Percentiles rank a stretch among this genome's conserved stretches.
Evolutionary conservation across 768 basidiomycete species (phyloP).

Genomic region (Piloderma croceum): DNA sequence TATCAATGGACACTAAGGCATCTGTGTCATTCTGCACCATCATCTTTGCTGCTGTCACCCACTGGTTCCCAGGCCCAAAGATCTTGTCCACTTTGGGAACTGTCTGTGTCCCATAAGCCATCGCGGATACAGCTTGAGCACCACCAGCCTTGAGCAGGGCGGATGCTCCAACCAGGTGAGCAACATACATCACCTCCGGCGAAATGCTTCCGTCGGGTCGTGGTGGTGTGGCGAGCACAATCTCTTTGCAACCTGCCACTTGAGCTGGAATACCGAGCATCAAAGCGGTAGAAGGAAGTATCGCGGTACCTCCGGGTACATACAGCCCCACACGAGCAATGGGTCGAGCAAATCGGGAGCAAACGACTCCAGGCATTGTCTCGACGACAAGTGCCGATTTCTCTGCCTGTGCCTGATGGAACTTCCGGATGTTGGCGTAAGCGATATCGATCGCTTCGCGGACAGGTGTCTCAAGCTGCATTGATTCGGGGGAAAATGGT

Average conservation of each 20-base stretch:
- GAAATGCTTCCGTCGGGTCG: constrained; percentile 88
- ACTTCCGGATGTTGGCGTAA: constrained; percentile 85
- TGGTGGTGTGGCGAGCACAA: constrained; percentile 96
- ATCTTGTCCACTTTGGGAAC: constrained; percentile 99
- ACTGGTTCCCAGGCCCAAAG: constrained; percentile 98
- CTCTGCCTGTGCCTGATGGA: constrained; percentile 86
- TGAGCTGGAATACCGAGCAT: constrained; percentile 98
- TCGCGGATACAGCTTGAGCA: constrained; percentile 90
- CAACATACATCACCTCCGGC: constrained; percentile 97
- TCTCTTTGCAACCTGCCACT: constrained; percentile 88
- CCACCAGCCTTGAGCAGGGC: constrained; percentile 93
- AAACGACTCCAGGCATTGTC: constrained; percentile 97
- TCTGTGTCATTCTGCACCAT: constrained; percentile 97
- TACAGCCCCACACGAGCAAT: constrained; percentile 95
- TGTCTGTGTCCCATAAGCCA: constrained; percentile 94
- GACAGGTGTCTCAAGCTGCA: constrained; percentile 57
- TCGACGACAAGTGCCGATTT: constrained; percentile 72
- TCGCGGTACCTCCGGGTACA: constrained; percentile 94
- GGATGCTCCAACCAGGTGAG: constrained; percentile 83
- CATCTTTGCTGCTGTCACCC: constrained; percentile 99
- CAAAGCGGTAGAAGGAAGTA: constrained; percentile 92
- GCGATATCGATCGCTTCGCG: constrained; percentile 82
- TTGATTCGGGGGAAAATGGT: constrained; percentile 66
- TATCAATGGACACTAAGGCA: constrained; percentile 94
- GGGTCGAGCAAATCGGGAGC: constrained; percentile 91